Base-by-base conservation (phyloP, 2,329 filamentous ascomycete species). In the Ilyonectria robusta region DNA sequence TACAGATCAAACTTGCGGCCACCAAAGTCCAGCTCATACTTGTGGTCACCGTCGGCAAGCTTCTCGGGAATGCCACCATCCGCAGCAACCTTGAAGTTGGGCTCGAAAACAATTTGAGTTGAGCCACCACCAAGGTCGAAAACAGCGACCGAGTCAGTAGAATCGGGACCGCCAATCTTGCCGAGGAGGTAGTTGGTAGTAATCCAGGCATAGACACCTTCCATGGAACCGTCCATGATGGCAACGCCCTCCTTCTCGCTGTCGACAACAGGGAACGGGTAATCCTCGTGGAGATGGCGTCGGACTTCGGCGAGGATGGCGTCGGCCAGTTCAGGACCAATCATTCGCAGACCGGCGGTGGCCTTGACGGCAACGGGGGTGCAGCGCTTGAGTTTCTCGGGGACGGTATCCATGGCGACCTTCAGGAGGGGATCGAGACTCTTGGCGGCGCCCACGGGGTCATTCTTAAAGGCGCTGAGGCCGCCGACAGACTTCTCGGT, bases 161-260 rank as follows among this genome's bases (percentile, higher is more conserved):
- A 90, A 79, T 98, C 95, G 2, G 94, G 93, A 11, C 93, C 93
- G 66, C 96, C 96, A 81, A 99, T 98, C 85, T 98, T 98, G 77
- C 95, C 95, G 26, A 99, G 90, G 46, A 99, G 92, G 82, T 99
- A 99, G 87, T 99, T 99, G 72, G 94, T 96, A 7, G 96, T 99
- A 80, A 99, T 97, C 96, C 96, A 99, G 59, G 96, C 97, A 79
- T 97, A 99, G 33, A 99, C 95, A 79, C 96, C 96, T 84, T 99
- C 96, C 78, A 98, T 93, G 57, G 93, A 94, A 69, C 96, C 96
- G 76, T 97, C 95, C 96, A 99, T 99, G 80, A 99, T 97, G 70
- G 94, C 90, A 31, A 99, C 94, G 63, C 97, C 96, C 62, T 93
- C 91, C 74, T 95, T 91, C 76, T 94, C 93, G 71, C 91, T 88